phyloP scores from a whole-genome alignment of 2,329 filamentous ascomycete species.

The Talaromyces verruculosus region DNA sequence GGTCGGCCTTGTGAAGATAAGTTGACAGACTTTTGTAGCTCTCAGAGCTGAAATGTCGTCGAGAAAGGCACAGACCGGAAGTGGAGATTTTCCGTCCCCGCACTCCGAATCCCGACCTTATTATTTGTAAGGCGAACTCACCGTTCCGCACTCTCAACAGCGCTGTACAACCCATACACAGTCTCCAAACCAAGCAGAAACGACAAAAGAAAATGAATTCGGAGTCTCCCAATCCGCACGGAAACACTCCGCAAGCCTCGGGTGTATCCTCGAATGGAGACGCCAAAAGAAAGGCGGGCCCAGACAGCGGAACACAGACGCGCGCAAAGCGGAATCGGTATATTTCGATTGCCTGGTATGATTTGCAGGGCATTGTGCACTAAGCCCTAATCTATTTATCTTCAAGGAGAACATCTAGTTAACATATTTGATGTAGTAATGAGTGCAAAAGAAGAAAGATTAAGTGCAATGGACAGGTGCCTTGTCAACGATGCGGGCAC shows the following conservation, averaged over 20 bases:
- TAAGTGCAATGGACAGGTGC: slow-evolving; percentile 66
- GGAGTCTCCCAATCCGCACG: slow-evolving; percentile 35
- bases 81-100: slow-evolving; percentile 13
- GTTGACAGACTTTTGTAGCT: neutral
- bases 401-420: no score
- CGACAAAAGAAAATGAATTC: slow-evolving; percentile 31
- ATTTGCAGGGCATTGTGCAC: slow-evolving; percentile 6
- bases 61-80: neutral
- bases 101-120: neutral
- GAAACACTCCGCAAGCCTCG: slow-evolving; percentile 28
- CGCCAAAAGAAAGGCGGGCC: slow-evolving; percentile 46
- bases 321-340: slow-evolving; percentile 66
- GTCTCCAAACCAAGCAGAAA: neutral
- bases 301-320: slow-evolving; percentile 48
- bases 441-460: slow-evolving; percentile 68
- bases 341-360: slow-evolving; percentile 66
- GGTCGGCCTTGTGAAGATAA: neutral
- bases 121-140: neutral
- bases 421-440: slow-evolving; percentile 46
- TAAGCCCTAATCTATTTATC: neutral
- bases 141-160: slow-evolving; percentile 9
- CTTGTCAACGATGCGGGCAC: slow-evolving; percentile 65
- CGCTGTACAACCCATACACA: neutral
- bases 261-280: slow-evolving; percentile 28
- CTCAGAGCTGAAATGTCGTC: neutral